These are phyloP conservation scores for Trametes villosa DNA, from an alignment of 768 basidiomycete species.

Conservation along the genomic window DNA sequence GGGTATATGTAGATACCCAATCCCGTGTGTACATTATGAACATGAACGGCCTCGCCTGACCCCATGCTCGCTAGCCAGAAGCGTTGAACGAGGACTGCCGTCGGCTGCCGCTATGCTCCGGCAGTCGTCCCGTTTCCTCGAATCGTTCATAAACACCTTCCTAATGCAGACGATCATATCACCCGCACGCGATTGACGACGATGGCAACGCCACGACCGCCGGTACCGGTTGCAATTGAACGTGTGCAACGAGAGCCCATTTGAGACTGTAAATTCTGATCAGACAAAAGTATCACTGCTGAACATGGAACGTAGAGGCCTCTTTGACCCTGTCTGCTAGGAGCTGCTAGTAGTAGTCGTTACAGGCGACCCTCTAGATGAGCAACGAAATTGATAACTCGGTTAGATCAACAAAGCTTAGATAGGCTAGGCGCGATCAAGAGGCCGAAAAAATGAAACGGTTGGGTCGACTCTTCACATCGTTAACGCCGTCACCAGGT, in stretches of 20 bases:
- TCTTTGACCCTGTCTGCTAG: too few relatives aligned
- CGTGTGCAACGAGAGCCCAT: too few relatives aligned
- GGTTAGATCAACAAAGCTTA: neutral
- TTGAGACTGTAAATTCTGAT: too few relatives aligned
- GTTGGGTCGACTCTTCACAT: slow-evolving; percentile 12
- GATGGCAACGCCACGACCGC: neutral
- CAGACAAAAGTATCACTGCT: too few relatives aligned
- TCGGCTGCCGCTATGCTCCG: neutral
- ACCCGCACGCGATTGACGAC: neutral
- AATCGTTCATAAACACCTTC: slow-evolving; percentile 2
- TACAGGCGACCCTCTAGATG: too few relatives aligned
- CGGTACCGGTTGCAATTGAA: too few relatives aligned
- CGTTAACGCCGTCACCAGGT: neutral
- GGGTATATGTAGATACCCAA: too few relatives aligned
- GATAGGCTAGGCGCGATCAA: slow-evolving; percentile 2
- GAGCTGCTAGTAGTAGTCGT: too few relatives aligned
- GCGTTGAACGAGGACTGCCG: neutral
- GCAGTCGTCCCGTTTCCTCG: neutral
- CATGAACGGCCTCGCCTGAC: too few relatives aligned
- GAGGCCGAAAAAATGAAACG: slow-evolving; percentile 4
- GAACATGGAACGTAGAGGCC: too few relatives aligned
- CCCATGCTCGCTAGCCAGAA: neutral
- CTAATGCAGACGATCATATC: neutral
- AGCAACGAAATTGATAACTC: neutral
- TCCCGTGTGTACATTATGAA: too few relatives aligned